Base-by-base conservation (phyloP, 129 eudicot species). In the Scalesia atractyloides region DNA sequence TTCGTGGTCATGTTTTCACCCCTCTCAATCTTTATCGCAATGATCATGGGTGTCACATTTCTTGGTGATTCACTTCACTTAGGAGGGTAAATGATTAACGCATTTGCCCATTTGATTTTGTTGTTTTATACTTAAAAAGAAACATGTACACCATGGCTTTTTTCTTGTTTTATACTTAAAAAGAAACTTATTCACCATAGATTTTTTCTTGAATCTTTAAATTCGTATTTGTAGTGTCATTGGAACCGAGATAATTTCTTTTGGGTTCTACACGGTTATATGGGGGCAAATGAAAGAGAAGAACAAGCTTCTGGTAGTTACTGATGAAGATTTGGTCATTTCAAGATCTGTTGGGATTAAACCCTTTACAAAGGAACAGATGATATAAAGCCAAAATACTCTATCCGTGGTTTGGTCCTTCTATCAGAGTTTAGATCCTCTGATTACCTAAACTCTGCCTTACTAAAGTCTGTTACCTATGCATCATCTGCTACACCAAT, bases 1-100 rank as follows among this genome's bases (percentile, higher is more conserved):
- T 76, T 54, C 57, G 80, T 56, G 49, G 48, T 68, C 17, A 76
- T 76, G 80, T 76, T 76, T 51, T n/a, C 68, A 0, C 79, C 79
- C 19, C 64, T 75, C 43, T 75, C 79, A 9, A 76, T 76, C 13
- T 74, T 67, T 26, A 44, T 76, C 22, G 73, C 74, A 8, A 34
- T 43, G 39, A 57, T 26, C n/a, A 41, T 67, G 74, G 74, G 80
- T 44, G 50, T 76, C 61, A 44, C 73, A 26, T 56, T 46, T 76
- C 80, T 76, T 26, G 74, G 61, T 5, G 80, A 76, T 57, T 68
- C 74, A 48, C 74, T 76, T 67, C 24, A 76, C 11, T 44, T 76
- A 67, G 80, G 80, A 56, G 67, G 80, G 80, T 67, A 75, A 16
- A 65, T 56, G 9, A 22, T 51, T 10, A 34, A 68, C 15, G 8